A percentile compares a stretch with the other conserved stretches of the same genome.
These are phyloP conservation scores for Hanseniaspora mollemarum DNA, from an alignment of 805 yeast species.

Conservation along the genomic window DNA sequence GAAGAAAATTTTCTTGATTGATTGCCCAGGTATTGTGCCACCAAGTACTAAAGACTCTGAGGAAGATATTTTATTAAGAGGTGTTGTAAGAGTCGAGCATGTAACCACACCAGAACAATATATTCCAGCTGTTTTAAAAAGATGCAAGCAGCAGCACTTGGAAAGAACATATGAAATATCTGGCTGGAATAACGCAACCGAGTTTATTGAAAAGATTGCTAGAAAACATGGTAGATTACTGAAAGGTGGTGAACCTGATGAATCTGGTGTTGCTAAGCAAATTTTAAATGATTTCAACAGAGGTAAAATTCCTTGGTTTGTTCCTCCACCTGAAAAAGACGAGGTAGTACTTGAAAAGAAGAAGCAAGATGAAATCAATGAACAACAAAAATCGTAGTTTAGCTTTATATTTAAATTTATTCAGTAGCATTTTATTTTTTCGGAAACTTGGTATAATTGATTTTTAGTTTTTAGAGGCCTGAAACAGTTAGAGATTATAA, in stretches of 20 bases:
- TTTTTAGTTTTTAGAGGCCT: no score
- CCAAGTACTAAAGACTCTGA: conserved; percentile 83
- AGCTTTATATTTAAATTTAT: background rate
- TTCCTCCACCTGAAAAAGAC: conserved; percentile 74
- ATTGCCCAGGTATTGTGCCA: conserved; percentile 98
- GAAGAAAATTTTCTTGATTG: conserved; percentile 90
- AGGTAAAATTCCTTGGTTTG: conserved; percentile 97
- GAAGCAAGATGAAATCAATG: background rate
- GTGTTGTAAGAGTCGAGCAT: conserved; percentile 97
- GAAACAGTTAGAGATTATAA: no score
- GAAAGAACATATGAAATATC: conserved; percentile 91
- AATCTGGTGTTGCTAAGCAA: conserved; percentile 79
- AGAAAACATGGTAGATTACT: conserved; percentile 84
- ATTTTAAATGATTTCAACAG: conserved; percentile 89
- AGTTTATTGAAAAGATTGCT: conserved; percentile 81
- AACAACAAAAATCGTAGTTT: background rate
- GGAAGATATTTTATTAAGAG: conserved; percentile 85
- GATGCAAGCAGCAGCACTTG: conserved; percentile 79
- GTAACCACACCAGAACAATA: conserved; percentile 92
- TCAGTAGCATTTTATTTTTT: background rate
- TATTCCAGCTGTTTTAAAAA: conserved; percentile 71
- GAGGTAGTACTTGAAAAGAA: conserved; percentile 33
- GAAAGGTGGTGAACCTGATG: conserved; percentile 98
- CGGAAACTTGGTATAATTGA: no score
- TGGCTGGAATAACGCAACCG: conserved; percentile 73